A percentile compares a stretch with the other conserved stretches of the same genome.
These are phyloP conservation scores for Lepidium didymum DNA, from an alignment of 345 rosid genomes.

Conservation along the genomic window DNA sequence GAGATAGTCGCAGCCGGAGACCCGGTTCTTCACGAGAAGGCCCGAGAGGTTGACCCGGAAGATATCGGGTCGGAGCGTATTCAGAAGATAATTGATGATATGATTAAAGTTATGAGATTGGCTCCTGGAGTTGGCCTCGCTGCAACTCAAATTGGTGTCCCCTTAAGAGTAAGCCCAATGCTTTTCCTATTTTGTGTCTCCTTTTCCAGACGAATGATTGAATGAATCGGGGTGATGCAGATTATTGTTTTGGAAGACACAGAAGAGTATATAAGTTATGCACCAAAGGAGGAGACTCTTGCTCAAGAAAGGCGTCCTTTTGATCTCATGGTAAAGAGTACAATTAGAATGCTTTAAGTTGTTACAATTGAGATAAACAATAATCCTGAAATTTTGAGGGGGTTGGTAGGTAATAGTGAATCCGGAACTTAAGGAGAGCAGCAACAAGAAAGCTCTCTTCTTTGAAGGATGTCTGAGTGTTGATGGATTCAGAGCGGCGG, in stretches of 20 bases:
- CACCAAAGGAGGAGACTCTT: constrained; percentile 60
- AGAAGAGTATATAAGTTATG: constrained; percentile 67
- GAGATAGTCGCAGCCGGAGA: constrained; percentile 79
- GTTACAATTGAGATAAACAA: neutral
- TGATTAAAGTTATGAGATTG: constrained; percentile 64
- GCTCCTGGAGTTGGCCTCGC: constrained; percentile 97
- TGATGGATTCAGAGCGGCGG: constrained; percentile 77
- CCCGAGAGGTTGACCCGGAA: constrained; percentile 59
- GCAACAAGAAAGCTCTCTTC: constrained; percentile 61
- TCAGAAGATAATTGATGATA: constrained; percentile 80
- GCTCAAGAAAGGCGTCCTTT: constrained; percentile 72
- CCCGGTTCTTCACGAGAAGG: constrained; percentile 83
- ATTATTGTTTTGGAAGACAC: constrained; percentile 91
- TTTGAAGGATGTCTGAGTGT: constrained; percentile 91
- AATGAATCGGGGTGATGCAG: constrained; percentile 33
- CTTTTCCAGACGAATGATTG: neutral
- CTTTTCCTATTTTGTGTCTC: neutral
- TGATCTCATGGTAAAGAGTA: constrained; percentile 58
- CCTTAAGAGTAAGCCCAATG: constrained; percentile 41
- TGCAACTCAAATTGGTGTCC: constrained; percentile 91
- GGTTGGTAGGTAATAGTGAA: constrained; percentile 77
- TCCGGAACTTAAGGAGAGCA: constrained; percentile 57
- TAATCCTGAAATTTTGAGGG: neutral
- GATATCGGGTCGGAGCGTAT: constrained; percentile 78
- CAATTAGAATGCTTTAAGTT: neutral